These are phyloP conservation scores for Serendipita sp. DNA, from an alignment of 768 basidiomycete species.

Conservation along the genomic window DNA sequence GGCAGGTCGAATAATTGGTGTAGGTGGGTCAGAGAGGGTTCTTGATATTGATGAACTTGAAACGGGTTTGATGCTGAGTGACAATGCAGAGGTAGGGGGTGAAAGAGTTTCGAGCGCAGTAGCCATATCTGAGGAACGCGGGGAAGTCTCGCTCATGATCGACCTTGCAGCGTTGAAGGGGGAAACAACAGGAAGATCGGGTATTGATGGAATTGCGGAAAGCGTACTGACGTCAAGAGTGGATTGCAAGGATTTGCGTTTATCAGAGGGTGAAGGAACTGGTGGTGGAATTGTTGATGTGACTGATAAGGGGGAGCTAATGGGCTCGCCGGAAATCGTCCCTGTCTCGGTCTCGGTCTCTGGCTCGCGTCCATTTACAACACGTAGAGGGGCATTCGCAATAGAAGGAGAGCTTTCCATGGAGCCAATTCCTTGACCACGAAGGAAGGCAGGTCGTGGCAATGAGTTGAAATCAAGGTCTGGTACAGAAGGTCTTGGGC, in stretches of 20 bases:
- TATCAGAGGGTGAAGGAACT: background rate
- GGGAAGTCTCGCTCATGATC: background rate
- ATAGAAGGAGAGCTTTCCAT: background rate
- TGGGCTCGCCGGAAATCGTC: background rate
- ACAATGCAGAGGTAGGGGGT: background rate
- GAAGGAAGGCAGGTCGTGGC: background rate
- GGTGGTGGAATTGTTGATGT: background rate
- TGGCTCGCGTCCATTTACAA: background rate
- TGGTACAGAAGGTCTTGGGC: background rate
- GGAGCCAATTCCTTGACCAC: background rate
- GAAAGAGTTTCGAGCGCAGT: background rate
- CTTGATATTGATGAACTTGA: background rate
- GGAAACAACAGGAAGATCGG: background rate
- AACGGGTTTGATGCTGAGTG: background rate
- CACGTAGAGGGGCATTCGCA: background rate
- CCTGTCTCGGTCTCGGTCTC: background rate
- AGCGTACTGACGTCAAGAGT: background rate
- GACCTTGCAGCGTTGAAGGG: background rate
- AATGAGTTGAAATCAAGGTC: background rate
- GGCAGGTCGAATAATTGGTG: background rate
- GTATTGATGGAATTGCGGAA: background rate
- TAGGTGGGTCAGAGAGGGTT: background rate
- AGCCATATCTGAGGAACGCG: background rate
- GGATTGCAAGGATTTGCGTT: background rate
- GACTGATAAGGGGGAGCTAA: background rate